Percentiles rank a stretch among this genome's conserved stretches.
These are phyloP conservation scores for Phyllosticta citriasiana DNA, from an alignment of 2,329 filamentous ascomycete genomes.

Conservation along the genomic window DNA sequence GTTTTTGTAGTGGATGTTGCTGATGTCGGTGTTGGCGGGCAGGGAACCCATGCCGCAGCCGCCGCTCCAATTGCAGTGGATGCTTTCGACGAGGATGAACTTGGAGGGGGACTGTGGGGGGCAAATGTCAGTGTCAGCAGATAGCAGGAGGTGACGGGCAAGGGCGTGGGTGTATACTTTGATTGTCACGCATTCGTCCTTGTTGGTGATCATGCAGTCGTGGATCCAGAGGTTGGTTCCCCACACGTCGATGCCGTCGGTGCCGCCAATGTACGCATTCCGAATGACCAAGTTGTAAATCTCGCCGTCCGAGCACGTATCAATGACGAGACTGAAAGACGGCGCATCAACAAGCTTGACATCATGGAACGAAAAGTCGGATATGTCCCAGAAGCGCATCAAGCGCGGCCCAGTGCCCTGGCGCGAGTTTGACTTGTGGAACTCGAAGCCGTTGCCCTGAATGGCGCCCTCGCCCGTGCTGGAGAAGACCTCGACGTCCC, in stretches of 20 bases:
- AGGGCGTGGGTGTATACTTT: constrained; percentile 27
- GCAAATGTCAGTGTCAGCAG: not conserved
- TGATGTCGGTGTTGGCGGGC: constrained; percentile 39
- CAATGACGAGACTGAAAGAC: constrained; percentile 41
- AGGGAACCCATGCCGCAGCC: constrained; percentile 50
- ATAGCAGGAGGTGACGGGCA: too few relatives aligned
- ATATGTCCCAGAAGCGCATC: constrained; percentile 36
- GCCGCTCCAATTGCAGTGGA: constrained; percentile 54
- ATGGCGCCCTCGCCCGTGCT: constrained; percentile 42
- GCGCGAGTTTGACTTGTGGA: constrained; percentile 33
- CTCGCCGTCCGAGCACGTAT: constrained; percentile 43
- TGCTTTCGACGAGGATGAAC: constrained; percentile 48
- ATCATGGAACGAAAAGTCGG: constrained; percentile 41
- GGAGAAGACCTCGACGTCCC: constrained; percentile 46
- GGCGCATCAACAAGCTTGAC: constrained; percentile 40
- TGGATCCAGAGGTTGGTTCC: constrained; percentile 48
- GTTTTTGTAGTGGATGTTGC: constrained; percentile 45
- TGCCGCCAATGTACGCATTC: constrained; percentile 41
- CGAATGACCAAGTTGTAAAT: constrained; percentile 48
- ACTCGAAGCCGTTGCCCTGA: constrained; percentile 43
- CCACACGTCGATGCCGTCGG: constrained; percentile 49
- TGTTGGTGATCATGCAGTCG: constrained; percentile 52
- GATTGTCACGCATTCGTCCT: constrained; percentile 51
- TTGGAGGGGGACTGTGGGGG: constrained; percentile 34
- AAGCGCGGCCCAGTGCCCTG: constrained; percentile 32